A percentile compares a stretch with the other conserved stretches of the same genome.
These are phyloP conservation scores for Danielozyma ontarioensis DNA, from an alignment of 805 yeast species.

Conservation along the genomic window DNA sequence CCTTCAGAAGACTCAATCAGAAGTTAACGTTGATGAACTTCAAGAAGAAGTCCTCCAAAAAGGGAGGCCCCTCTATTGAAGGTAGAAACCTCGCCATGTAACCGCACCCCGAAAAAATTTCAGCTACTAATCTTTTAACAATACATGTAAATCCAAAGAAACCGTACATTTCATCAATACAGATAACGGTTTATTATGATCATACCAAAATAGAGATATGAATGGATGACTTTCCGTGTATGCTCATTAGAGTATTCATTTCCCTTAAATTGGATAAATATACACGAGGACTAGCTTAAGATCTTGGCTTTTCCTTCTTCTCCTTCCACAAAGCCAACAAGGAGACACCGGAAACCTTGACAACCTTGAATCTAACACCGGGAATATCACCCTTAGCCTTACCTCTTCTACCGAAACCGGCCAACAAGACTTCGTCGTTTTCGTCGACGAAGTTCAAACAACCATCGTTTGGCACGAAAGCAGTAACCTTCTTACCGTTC, in stretches of 20 bases:
- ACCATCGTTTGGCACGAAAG: conserved; percentile 99
- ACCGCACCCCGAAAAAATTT: conserved; percentile 1
- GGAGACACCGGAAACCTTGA: conserved; percentile 99
- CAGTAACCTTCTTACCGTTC: conserved; percentile 99
- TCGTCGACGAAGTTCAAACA: conserved; percentile 99
- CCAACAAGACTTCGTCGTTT: conserved; percentile 98
- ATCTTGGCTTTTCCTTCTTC: conserved; percentile 99
- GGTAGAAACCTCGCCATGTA: conserved; percentile 52
- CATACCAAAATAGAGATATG: neutral
- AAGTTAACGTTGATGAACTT: conserved; percentile 45
- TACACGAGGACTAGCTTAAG: conserved; percentile 46
- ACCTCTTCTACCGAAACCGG: conserved; percentile 99
- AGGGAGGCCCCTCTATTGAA: conserved; percentile 76
- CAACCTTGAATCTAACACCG: conserved; percentile 99
- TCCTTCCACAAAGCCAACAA: conserved; percentile 99
- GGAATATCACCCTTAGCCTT: conserved; percentile 99
- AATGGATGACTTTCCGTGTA: neutral
- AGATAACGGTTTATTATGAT: neutral
- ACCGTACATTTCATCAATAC: conserved; percentile 4
- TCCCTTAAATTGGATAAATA: neutral
- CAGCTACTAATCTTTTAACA: conserved; percentile 11
- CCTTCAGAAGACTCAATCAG: conserved; percentile 72
- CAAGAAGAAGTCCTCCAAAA: conserved; percentile 47
- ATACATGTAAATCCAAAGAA: conserved; percentile 12
- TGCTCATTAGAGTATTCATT: neutral